Evolutionary conservation across 345 rosid species (phyloP), one percentile per base, ranked within the genome.

Genomic region (Arabidopsis suecica): DNA sequence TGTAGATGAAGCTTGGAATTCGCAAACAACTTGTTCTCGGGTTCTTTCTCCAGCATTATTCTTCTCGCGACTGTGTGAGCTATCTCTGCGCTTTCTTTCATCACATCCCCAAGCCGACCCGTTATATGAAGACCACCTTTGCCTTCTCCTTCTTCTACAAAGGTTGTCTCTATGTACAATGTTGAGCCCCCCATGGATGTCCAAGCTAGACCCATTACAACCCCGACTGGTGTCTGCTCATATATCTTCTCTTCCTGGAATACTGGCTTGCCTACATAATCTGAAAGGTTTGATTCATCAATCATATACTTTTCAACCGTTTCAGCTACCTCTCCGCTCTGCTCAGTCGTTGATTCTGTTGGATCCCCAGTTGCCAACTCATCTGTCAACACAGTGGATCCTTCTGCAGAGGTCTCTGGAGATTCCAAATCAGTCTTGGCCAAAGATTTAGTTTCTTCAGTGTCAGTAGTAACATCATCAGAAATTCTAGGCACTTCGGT

Each of bases 121-220:
- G 96, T 94, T 36, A 86, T 61, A 38, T 81, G 74, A 40, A 94
- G 91, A 33, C 85, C 82, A 5, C 96, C 97, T 82, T 85, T 89
- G 47, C 87, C 90, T 45, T 91, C 91, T 38, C 78, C 87, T 84
- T 89, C 89, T 72, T 94, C 95, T 13, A 94, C 76, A 66, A 70
- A 79, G 16, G 86, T 81, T 71, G 96, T 89, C 83, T 94, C 97
- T 66, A 94, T 84, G 79, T 94, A 94, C 79, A 91, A 71, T 12
- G 96, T 91, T 62, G 96, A 89, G 20, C 98, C 98, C 51, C 97
- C 98, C 98, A 93, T 89, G 28, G 97, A 86, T 47, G 98, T 93
- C 93, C 98, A 93, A 58, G 96, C 98, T 68, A 93, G 96, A 61
- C 98, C 97, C 98, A 93, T 89, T 28, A 93, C 98, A 33, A 93